Evolutionary conservation across 108 stramenopile genomes (phyloP), one percentile per base, ranked within the genome.

Genomic region (Ochromonas danica): DNA sequence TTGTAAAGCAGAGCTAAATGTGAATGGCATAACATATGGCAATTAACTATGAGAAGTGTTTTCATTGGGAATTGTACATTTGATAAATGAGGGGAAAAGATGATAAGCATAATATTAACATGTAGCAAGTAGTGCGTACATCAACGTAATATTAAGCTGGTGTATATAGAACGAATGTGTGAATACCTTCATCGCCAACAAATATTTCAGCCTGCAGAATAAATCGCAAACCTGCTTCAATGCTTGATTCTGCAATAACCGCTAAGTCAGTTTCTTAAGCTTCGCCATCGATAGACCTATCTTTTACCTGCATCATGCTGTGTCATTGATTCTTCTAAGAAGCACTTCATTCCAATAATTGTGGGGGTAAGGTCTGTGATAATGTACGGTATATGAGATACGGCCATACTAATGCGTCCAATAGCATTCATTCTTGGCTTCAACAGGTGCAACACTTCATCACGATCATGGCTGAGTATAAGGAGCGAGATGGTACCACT

Each of bases 51-150:
- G n/a, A n/a, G n/a, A n/a, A n/a, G n/a, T n/a, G n/a, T n/a, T n/a
- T n/a, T n/a, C 51, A 57, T 57, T 57, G 51, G 51, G 51, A 57
- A 57, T 57, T 57, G 51, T 57, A 57, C 51, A 57, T 57, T 57
- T 57, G 51, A 57, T 57, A 57, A 57, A 57, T 57, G 51, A 57
- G 51, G 51, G 22, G 22, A 57, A 57, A 57, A 57, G 51, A 57
- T 57, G 51, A 57, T 57, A 57, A 57, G 51, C 51, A 57, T 57
- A 57, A 57, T 57, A 57, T 57, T 57, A 57, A 57, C 51, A 22
- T 57, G 51, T 57, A 57, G 51, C 51, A n/a, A n/a, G n/a, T n/a
- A n/a, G n/a, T n/a, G n/a, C n/a, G n/a, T n/a, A n/a, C n/a, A n/a
- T n/a, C n/a, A n/a, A n/a, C n/a, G n/a, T n/a, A n/a, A n/a, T n/a